Evolutionary conservation across 2,329 filamentous ascomycete species (phyloP), one percentile per base, ranked within the genome.

Genomic region (Venturia asperata): DNA sequence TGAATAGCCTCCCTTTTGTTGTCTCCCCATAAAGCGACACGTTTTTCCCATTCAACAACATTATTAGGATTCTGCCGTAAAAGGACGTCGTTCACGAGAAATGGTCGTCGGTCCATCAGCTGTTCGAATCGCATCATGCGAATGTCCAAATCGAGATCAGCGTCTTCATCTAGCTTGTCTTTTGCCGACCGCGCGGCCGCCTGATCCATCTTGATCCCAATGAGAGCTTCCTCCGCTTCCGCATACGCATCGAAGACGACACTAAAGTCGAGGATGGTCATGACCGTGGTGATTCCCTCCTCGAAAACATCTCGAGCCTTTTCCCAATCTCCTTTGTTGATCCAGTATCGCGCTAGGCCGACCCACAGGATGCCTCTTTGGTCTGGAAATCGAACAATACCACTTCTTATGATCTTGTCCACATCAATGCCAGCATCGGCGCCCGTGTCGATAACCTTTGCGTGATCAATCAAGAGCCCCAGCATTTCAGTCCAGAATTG

Each of bases 401-500:
- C 94, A 73, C 92, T 97, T 70, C 91, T 86, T 69, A 99, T 89
- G 72, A 99, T 97, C 67, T 86, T 85, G 72, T 97, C 92, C 24
- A 96, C 92, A 71, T 96, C 87, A 70, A 97, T 91, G 41, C 91
- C 92, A 19, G 85, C 85, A 71, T 93, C 89, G 68, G 90, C 85
- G 17, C 88, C 87, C 6, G 91, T 89, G 71, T 94, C 86, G 61
- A 99, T 87, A 52, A 95, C 86, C 70, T 88, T 89, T 4, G 94
- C 94, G 74, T 96, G 91, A 67, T 90, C 90, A 55, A 99, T 95
- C 58, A 99, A 81, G 68, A 97, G 76, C 72, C 99, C 94, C 43
- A 97, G 87, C 91, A 99, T 95, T 75, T 99, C 94, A 68, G 87
- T 94, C 94, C 94, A 99, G 61, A 99, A 83, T 76, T 99, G 92